Conservation (phyloP, 169 alveolate genomes). For the Plasmodium ovale region DNA sequence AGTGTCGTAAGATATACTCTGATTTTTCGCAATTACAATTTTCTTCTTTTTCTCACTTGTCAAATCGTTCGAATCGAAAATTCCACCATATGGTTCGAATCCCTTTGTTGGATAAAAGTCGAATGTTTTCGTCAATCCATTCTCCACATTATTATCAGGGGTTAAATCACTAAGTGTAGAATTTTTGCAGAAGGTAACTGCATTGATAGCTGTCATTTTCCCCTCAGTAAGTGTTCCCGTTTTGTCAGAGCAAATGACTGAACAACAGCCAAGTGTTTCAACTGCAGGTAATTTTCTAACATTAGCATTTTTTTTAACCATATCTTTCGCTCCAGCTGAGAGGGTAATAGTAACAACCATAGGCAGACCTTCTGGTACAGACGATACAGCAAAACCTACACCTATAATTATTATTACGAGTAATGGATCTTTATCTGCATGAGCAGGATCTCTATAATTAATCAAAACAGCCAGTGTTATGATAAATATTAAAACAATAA, state of each 20-base stretch:
- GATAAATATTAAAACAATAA: conserved; percentile 89
- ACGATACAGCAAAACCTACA: conserved; percentile 99
- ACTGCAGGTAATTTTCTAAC: conserved; percentile 97
- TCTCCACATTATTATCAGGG: too few relatives aligned
- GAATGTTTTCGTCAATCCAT: conserved; percentile 76
- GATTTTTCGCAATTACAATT: conserved; percentile 49
- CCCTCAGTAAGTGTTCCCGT: conserved; percentile 99
- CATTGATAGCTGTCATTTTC: conserved; percentile 92
- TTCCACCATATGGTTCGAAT: conserved; percentile 91
- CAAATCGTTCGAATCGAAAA: conserved; percentile 83
- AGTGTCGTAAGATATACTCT: conserved; percentile 33
- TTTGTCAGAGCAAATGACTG: conserved; percentile 98
- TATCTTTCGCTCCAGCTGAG: conserved; percentile 97
- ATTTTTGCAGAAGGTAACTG: conserved; percentile 30
- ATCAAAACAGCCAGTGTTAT: conserved; percentile 64
- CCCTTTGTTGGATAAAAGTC: conserved; percentile 92
- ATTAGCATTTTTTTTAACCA: conserved; percentile 97
- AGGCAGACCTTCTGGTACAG: conserved; percentile 99
- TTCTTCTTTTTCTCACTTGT: conserved; percentile 74
- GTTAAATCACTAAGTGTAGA: conserved; percentile 81
- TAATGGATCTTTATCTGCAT: conserved; percentile 82
- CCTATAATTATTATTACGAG: conserved; percentile 88
- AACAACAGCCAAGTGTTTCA: conserved; percentile 99
- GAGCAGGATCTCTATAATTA: conserved; percentile 97
- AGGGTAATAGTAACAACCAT: conserved; percentile 97